These are phyloP conservation scores for Amanita polypyramis DNA, from an alignment of 768 basidiomycete genomes.

Conservation along the genomic window DNA sequence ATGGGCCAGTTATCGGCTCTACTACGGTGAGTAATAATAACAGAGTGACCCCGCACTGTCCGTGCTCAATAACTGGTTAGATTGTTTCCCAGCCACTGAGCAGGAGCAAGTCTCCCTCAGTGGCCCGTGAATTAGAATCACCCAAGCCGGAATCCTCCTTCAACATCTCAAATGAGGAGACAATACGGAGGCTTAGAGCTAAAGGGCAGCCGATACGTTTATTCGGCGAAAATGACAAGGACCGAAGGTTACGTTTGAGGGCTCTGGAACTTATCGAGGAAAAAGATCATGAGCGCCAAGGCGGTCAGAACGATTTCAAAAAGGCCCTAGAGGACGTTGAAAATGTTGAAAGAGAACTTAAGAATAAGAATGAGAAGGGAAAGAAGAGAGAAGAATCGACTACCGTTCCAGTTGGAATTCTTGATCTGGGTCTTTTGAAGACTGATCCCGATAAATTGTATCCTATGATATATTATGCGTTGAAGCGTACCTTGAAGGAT, in stretches of 20 bases:
- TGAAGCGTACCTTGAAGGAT: slow-evolving; percentile 88
- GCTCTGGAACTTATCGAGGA: slow-evolving; percentile 95
- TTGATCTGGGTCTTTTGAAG: slow-evolving; percentile 79
- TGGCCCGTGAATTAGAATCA: slow-evolving; percentile 25
- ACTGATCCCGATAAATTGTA: slow-evolving; percentile 92
- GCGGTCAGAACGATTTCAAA: slow-evolving; percentile 93
- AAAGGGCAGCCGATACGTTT: slow-evolving; percentile 93
- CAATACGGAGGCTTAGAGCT: slow-evolving; percentile 73
- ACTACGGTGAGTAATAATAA: background rate
- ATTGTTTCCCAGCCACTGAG: background rate
- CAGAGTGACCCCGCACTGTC: background rate
- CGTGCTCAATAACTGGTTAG: background rate
- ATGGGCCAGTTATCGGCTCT: slow-evolving; percentile 12
- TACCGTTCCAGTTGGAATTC: slow-evolving; percentile 33
- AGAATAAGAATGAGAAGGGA: slow-evolving; percentile 46
- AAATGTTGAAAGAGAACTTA: slow-evolving; percentile 57
- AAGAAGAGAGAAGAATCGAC: slow-evolving; percentile 52
- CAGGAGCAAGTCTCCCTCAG: slow-evolving; percentile 18
- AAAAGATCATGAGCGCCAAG: slow-evolving; percentile 66
- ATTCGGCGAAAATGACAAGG: slow-evolving; percentile 94
- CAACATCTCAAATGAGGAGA: slow-evolving; percentile 92
- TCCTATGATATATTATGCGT: slow-evolving; percentile 91
- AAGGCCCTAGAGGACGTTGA: slow-evolving; percentile 84
- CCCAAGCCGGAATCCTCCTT: slow-evolving; percentile 49
- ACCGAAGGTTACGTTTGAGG: slow-evolving; percentile 77